phyloP scores from a whole-genome alignment of 1,139 yeast genomes.

The Pichia sp. region DNA sequence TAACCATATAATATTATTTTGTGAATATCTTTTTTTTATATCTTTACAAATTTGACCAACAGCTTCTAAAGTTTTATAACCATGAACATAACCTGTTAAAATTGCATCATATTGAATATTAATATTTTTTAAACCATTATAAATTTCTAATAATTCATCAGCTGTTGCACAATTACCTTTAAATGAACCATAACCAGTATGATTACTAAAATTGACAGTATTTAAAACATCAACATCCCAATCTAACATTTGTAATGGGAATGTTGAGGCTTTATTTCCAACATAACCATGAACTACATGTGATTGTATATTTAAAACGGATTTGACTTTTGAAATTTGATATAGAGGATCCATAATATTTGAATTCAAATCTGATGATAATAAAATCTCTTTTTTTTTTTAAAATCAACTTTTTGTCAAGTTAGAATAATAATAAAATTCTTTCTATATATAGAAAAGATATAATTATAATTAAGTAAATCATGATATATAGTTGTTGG shows the following conservation, averaged over 20 bases:
- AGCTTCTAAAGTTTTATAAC: slow-evolving; percentile 43
- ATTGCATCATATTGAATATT: slow-evolving; percentile 50
- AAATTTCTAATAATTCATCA: slow-evolving; percentile 36
- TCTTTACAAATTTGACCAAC: slow-evolving; percentile 39
- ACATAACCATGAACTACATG: slow-evolving; percentile 87
- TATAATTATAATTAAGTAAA: too few relatives aligned
- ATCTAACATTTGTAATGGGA: slow-evolving; percentile 69
- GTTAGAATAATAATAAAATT: too few relatives aligned
- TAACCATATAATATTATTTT: slow-evolving; percentile 41
- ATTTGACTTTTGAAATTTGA: too few relatives aligned
- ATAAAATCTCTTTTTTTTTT: too few relatives aligned
- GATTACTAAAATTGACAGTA: slow-evolving; percentile 76
- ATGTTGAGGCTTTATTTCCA: slow-evolving; percentile 73
- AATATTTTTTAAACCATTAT: slow-evolving; percentile 41
- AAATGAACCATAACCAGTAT: slow-evolving; percentile 67
- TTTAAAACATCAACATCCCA: slow-evolving; percentile 84
- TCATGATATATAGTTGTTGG: too few relatives aligned
- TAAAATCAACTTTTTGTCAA: too few relatives aligned
- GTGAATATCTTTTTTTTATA: slow-evolving; percentile 18
- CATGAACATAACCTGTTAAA: slow-evolving; percentile 69
- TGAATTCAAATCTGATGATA: too few relatives aligned
- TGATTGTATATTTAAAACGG: slow-evolving; percentile 57
- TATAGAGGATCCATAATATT: too few relatives aligned
- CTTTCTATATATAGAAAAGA: too few relatives aligned
- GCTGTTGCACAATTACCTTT: slow-evolving; percentile 40